phyloP scores from a whole-genome alignment of 75 land plant species.

The Sequoia sempervirens region DNA sequence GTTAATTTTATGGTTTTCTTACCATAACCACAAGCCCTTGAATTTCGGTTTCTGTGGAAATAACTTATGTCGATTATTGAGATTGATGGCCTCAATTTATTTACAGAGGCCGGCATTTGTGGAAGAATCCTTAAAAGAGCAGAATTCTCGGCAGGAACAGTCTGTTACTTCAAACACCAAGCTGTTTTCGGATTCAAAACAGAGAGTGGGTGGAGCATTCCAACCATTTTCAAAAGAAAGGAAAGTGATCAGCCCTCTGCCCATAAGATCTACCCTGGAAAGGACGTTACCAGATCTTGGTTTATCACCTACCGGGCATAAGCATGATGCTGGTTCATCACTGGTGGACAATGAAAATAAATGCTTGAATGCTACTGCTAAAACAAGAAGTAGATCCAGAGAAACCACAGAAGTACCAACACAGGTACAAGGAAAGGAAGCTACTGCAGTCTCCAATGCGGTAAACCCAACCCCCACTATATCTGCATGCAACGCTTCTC shows the following conservation, averaged over 20 bases:
- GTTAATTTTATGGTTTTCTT: not conserved
- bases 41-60: not conserved
- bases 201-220: slow-evolving; percentile 76
- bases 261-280: not conserved
- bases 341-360: not conserved
- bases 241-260: slow-evolving; percentile 5
- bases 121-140: slow-evolving; percentile 8
- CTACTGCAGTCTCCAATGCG: not conserved
- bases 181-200: slow-evolving; percentile 45
- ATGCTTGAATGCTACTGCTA: not conserved
- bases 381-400: too few species aligned
- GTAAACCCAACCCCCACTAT: not conserved
- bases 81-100: not conserved
- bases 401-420: not conserved
- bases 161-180: slow-evolving; percentile 27
- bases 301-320: too few species aligned
- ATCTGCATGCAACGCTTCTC: slow-evolving; percentile 3
- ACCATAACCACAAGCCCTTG: too few species aligned
- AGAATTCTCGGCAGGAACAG: not conserved
- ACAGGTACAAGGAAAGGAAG: not conserved
- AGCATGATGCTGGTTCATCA: not conserved
- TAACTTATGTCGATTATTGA: not conserved
- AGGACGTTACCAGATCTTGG: not conserved
- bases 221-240: slow-evolving; percentile 66
- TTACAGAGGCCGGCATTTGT: slow-evolving; percentile 17